phyloP scores from a whole-genome alignment of 768 basidiomycete genomes.

The Clavulina sp. region DNA sequence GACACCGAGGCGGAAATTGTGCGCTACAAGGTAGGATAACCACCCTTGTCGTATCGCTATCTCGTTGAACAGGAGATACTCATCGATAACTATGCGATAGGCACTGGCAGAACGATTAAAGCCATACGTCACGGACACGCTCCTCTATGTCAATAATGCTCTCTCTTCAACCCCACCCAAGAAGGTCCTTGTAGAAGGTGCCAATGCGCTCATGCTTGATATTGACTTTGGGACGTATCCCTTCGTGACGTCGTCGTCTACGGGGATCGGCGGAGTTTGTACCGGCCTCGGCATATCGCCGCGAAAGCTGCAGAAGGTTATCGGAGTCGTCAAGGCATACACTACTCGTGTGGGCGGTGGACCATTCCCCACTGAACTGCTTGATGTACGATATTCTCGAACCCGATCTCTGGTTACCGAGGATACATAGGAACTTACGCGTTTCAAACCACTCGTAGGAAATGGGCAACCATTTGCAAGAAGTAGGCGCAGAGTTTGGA shows the following conservation, averaged over 20 bases:
- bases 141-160: conserved; percentile 69
- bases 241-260: conserved; percentile 88
- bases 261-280: conserved; percentile 86
- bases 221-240: conserved; percentile 97
- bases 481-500: conserved; percentile 84
- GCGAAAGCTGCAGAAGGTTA: conserved; percentile 61
- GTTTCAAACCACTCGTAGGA: conserved; percentile 28
- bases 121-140: conserved; percentile 82
- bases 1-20: conserved; percentile 93
- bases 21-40: conserved; percentile 59
- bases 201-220: conserved; percentile 97
- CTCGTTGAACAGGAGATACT: neutral
- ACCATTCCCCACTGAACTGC: conserved; percentile 92
- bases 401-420: neutral
- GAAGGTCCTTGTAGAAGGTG: conserved; percentile 83
- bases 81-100: conserved; percentile 22
- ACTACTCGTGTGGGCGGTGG: conserved; percentile 98
- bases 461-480: conserved; percentile 73
- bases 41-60: neutral
- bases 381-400: conserved; percentile 55
- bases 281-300: conserved; percentile 97
- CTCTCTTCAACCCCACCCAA: conserved; percentile 39
- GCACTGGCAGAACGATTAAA: conserved; percentile 63
- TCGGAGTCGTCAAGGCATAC: conserved; percentile 96
- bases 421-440: neutral